Conservation (phyloP, 1,284 basidiomycete genomes). For the Coriolopsis trogii region DNA sequence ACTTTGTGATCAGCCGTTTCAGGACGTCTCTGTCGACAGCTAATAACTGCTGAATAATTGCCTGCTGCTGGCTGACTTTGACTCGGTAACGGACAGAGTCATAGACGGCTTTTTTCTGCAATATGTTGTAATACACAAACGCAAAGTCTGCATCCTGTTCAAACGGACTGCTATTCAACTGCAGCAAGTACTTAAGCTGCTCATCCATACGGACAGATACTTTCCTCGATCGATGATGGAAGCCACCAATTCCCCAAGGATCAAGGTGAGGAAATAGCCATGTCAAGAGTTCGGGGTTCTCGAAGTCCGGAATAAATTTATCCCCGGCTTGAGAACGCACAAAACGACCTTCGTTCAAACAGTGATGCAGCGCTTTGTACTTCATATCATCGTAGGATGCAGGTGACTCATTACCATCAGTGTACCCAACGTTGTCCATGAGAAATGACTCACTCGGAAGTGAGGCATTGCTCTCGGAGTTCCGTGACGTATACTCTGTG, state of each 20-base stretch:
- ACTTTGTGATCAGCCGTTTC: neutral
- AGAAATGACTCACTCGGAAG: neutral
- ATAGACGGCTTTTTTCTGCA: constrained; percentile 4
- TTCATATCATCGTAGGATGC: constrained; percentile 6
- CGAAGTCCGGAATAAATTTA: constrained; percentile 9
- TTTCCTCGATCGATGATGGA: neutral
- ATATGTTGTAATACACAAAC: constrained; percentile 21
- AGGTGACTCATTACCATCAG: neutral
- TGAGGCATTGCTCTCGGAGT: neutral
- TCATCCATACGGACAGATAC: neutral
- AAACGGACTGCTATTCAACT: neutral
- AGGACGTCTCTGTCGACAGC: neutral
- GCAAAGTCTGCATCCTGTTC: constrained; percentile 14
- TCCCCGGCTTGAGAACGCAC: constrained; percentile 3
- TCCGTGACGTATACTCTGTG: neutral
- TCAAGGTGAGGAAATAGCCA: constrained; percentile 18
- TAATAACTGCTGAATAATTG: neutral
- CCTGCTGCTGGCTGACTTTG: neutral
- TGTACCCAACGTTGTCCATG: constrained; percentile 3
- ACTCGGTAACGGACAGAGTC: constrained; percentile 1
- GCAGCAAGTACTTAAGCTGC: constrained; percentile 2
- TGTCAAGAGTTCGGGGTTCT: constrained; percentile 7
- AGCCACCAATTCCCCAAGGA: constrained; percentile 15
- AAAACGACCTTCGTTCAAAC: constrained; percentile 3
- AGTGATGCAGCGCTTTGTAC: constrained; percentile 1